These are phyloP conservation scores for Withania somnifera DNA, from an alignment of 305 asterid genomes.

Conservation along the genomic window DNA sequence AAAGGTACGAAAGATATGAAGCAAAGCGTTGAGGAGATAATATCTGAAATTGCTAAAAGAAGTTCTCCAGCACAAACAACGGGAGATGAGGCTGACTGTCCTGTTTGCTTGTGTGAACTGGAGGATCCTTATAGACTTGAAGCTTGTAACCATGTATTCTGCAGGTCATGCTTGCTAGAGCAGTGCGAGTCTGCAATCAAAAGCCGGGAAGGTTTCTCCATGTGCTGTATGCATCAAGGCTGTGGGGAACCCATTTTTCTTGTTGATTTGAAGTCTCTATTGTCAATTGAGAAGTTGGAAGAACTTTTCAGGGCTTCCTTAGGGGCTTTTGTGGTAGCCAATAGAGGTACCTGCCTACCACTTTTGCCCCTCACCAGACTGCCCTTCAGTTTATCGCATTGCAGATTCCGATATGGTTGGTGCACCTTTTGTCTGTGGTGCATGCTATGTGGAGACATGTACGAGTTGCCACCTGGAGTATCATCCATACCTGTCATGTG, in stretches of 20 bases:
- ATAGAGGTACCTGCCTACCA: slow-evolving; percentile 55
- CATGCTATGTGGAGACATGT: slow-evolving; percentile 76
- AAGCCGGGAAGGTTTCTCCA: slow-evolving; percentile 51
- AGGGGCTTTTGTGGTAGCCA: slow-evolving; percentile 55
- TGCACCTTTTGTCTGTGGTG: slow-evolving; percentile 42
- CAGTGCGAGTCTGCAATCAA: slow-evolving; percentile 67
- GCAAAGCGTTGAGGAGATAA: slow-evolving; percentile 48
- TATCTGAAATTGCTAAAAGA: slow-evolving; percentile 35
- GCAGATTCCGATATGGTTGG: slow-evolving; percentile 18
- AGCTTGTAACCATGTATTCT: slow-evolving; percentile 53
- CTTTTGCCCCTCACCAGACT: slow-evolving; percentile 91
- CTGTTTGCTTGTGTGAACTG: slow-evolving; percentile 63
- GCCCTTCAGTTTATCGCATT: slow-evolving; percentile 70
- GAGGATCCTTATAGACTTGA: slow-evolving; percentile 63
- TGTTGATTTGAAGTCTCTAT: slow-evolving; percentile 46
- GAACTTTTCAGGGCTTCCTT: slow-evolving; percentile 77
- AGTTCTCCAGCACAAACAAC: slow-evolving; percentile 18
- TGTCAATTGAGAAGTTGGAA: slow-evolving; percentile 46
- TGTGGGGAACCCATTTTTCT: slow-evolving; percentile 44
- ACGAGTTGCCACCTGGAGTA: slow-evolving; percentile 73
- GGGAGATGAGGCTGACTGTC: slow-evolving; percentile 33
- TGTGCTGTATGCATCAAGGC: slow-evolving; percentile 35
- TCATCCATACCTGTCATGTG: slow-evolving; percentile 61
- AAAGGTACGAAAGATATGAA: slow-evolving; percentile 50
- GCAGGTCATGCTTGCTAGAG: slow-evolving; percentile 64